Percentiles rank a stretch among this genome's conserved stretches.
Conservation (phyloP, 2,329 filamentous ascomycete species). For the Penicillium sp. region DNA sequence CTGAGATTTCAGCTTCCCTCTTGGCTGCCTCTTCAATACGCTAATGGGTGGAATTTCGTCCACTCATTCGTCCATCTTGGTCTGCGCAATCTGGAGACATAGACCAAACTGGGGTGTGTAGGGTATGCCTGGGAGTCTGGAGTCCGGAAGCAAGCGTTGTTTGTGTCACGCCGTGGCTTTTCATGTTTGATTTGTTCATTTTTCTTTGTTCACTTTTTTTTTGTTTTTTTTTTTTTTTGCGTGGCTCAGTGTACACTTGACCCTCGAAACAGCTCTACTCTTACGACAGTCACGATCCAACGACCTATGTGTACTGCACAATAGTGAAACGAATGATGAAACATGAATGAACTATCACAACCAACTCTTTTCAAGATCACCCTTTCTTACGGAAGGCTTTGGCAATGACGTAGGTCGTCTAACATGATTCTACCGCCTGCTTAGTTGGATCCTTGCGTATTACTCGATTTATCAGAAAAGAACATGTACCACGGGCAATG, state of each 20-base stretch:
- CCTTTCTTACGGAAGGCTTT: too few relatives aligned
- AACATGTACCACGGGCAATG: too few relatives aligned
- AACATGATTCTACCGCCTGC: too few relatives aligned
- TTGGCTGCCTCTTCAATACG: neutral
- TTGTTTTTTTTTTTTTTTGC: neutral
- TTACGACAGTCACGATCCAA: constrained; percentile 10
- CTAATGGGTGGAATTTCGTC: too few relatives aligned
- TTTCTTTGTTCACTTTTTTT: neutral
- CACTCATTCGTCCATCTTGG: neutral
- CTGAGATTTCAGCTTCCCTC: neutral
- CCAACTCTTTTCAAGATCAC: too few relatives aligned
- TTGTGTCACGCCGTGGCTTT: neutral
- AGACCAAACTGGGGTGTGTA: neutral
- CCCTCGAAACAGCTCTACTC: neutral
- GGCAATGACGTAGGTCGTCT: too few relatives aligned
- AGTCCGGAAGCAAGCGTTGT: neutral
- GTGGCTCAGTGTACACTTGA: neutral
- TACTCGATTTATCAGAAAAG: too few relatives aligned
- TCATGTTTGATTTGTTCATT: neutral
- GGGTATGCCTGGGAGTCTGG: neutral
- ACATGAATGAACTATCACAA: too few relatives aligned
- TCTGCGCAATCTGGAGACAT: neutral
- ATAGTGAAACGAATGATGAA: neutral
- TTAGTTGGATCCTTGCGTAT: too few relatives aligned
- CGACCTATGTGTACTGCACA: neutral